Evolutionary conservation across 176 grass and related monocot genomes (phyloP).

Genomic region (Dendrocalamus sinicus): DNA sequence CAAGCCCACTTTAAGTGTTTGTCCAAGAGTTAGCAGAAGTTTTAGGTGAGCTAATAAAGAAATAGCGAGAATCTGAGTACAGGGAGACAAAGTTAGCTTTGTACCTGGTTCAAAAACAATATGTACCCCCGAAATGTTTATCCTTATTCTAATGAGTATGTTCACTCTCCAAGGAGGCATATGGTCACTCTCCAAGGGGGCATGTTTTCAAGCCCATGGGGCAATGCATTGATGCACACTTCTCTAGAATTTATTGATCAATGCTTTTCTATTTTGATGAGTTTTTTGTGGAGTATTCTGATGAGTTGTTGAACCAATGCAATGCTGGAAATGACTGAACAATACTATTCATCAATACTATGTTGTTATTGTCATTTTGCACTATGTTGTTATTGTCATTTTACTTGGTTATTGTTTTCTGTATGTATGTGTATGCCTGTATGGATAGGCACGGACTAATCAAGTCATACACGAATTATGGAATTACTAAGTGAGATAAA

Average conservation of each 20-base stretch:
- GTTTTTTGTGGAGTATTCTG: not conserved
- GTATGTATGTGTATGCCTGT: not conserved
- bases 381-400: not conserved
- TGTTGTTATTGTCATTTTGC: not conserved
- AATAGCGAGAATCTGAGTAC: not conserved
- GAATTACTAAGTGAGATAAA: conserved; percentile 27
- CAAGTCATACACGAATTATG: not conserved
- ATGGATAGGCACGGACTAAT: not conserved
- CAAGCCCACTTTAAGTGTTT: not conserved
- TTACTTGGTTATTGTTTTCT: not conserved
- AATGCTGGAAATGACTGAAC: not conserved
- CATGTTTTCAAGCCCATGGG: not conserved
- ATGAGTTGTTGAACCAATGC: not conserved
- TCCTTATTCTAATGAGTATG: conserved; percentile 7
- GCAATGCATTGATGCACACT: not conserved
- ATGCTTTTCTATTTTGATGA: not conserved
- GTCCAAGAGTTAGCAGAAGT: not conserved
- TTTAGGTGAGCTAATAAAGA: conserved; percentile 17
- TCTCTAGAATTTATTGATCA: not conserved
- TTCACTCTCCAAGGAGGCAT: not conserved
- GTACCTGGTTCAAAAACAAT: not conserved
- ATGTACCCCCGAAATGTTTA: not conserved
- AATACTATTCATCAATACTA: not conserved
- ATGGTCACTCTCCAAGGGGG: not conserved
- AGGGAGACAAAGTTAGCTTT: not conserved